These are phyloP conservation scores for Kazachstania kunashirensis DNA, from an alignment of 805 yeast genomes.

Conservation along the genomic window DNA sequence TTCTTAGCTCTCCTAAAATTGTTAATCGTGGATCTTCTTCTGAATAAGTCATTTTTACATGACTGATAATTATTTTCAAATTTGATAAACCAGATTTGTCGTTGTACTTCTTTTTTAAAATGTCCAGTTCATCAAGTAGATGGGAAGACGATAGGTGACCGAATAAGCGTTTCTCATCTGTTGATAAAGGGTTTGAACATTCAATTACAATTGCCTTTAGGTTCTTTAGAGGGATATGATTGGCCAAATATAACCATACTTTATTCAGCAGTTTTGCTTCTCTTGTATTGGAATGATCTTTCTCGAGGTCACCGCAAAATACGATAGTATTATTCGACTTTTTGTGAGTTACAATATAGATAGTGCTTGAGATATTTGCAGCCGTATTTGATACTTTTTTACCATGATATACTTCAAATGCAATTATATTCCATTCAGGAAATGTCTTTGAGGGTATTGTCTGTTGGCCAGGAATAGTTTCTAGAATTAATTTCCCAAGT, in stretches of 20 bases:
- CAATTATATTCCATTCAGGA: conserved; percentile 25
- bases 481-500: conserved; percentile 11
- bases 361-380: conserved; percentile 36
- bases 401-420: conserved; percentile 36
- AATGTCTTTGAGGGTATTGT: conserved; percentile 10
- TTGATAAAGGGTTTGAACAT: conserved; percentile 52
- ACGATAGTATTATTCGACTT: conserved; percentile 34
- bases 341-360: conserved; percentile 44
- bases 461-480: conserved; percentile 5
- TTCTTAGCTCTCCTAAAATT: conserved; percentile 42
- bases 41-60: conserved; percentile 38
- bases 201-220: conserved; percentile 60
- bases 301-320: conserved; percentile 79
- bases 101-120: conserved; percentile 31
- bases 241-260: conserved; percentile 53
- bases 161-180: conserved; percentile 42
- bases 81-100: conserved; percentile 29
- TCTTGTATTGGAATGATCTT: conserved; percentile 35
- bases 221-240: conserved; percentile 31
- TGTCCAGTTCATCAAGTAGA: conserved; percentile 46
- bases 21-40: conserved; percentile 46
- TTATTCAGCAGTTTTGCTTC: conserved; percentile 14
- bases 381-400: conserved; percentile 24
- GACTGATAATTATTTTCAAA: conserved; percentile 35
- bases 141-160: conserved; percentile 74